Percentiles rank a stretch among this genome's conserved stretches.
Evolutionary conservation across 192 early-diverging fungal genomes (phyloP).

Genomic region (Gamsiella multidivaricata): DNA sequence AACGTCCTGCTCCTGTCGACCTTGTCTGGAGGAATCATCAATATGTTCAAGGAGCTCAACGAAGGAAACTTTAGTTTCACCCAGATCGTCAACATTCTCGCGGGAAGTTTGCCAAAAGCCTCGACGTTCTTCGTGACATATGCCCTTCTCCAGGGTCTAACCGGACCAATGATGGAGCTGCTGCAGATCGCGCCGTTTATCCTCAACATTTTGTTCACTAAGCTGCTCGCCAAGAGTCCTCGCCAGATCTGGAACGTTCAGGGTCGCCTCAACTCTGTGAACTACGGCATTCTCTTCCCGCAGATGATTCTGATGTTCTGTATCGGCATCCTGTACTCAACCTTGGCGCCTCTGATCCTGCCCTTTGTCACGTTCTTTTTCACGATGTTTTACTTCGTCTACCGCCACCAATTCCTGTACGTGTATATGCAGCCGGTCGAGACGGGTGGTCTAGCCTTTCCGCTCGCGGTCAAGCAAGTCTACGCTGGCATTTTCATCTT

Average conservation of each 20-base stretch:
- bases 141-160: conserved; percentile 74
- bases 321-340: conserved; percentile 81
- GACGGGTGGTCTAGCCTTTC: conserved; percentile 74
- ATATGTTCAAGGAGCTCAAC: not conserved
- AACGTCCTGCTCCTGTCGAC: conserved; percentile 85
- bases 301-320: conserved; percentile 73
- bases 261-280: conserved; percentile 35
- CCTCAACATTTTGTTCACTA: conserved; percentile 64
- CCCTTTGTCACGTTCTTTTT: conserved; percentile 82
- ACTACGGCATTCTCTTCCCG: conserved; percentile 65
- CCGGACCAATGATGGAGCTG: conserved; percentile 72
- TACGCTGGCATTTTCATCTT: conserved; percentile 77
- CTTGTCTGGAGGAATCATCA: conserved; percentile 72
- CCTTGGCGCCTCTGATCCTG: conserved; percentile 81
- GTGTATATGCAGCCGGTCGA: conserved; percentile 69
- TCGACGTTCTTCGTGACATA: conserved; percentile 90
- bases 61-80: conserved; percentile 12
- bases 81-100: conserved; percentile 60
- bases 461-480: conserved; percentile 67
- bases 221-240: conserved; percentile 75
- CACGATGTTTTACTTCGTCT: conserved; percentile 76
- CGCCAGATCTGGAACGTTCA: conserved; percentile 67
- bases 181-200: conserved; percentile 77
- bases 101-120: conserved; percentile 73
- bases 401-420: conserved; percentile 85